phyloP scores from a whole-genome alignment of 164 flowering plant genomes.

The Magnolia changhungtana region DNA sequence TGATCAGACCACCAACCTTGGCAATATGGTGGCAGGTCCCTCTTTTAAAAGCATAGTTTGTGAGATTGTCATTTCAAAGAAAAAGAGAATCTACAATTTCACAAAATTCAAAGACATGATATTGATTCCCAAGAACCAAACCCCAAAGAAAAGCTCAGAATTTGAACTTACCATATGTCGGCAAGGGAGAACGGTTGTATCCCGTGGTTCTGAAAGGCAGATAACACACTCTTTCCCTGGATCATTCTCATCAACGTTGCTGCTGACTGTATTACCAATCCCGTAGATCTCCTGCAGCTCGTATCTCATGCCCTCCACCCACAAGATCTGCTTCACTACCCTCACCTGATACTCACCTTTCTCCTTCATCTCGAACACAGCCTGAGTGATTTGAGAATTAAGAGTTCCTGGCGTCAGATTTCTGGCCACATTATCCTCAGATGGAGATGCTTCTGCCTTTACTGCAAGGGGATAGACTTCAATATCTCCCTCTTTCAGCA shows the following conservation, averaged over 20 bases:
- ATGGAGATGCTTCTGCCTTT: slow-evolving; percentile 65
- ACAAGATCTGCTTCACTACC: slow-evolving; percentile 84
- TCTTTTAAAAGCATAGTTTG: background rate
- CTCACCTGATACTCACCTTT: slow-evolving; percentile 68
- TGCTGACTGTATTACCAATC: slow-evolving; percentile 84
- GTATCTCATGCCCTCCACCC: slow-evolving; percentile 85
- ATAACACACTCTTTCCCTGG: slow-evolving; percentile 97
- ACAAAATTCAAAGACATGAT: background rate
- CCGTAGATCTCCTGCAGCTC: slow-evolving; percentile 98
- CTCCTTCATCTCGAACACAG: slow-evolving; percentile 75
- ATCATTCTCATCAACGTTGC: slow-evolving; percentile 75
- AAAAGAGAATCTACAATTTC: too few species aligned
- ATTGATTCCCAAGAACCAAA: background rate
- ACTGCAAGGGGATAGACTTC: slow-evolving; percentile 79
- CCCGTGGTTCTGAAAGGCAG: slow-evolving; percentile 97
- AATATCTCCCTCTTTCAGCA: slow-evolving; percentile 46
- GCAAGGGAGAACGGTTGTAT: slow-evolving; percentile 96
- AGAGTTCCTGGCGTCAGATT: slow-evolving; percentile 30
- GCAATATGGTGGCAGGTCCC: background rate
- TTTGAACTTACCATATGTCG: slow-evolving; percentile 78
- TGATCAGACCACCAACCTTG: background rate
- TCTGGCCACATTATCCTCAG: slow-evolving; percentile 28
- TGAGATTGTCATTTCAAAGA: background rate
- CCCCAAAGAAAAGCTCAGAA: background rate
- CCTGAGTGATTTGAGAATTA: slow-evolving; percentile 89